A percentile compares a stretch with the other conserved stretches of the same genome.
phyloP scores from a whole-genome alignment of 495 filamentous ascomycete species.

The Arthonia radiata region DNA sequence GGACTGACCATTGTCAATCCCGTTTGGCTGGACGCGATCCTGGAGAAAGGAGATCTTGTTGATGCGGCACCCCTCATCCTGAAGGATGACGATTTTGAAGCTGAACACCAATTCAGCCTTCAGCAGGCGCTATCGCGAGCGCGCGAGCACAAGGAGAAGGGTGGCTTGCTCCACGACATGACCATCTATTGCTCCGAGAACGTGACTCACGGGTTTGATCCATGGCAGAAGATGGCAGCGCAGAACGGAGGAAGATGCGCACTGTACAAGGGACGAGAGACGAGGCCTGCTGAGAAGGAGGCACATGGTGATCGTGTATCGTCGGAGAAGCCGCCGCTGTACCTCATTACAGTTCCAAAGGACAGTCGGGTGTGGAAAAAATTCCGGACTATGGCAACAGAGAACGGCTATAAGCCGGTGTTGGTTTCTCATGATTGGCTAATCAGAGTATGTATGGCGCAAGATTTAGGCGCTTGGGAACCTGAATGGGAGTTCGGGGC shows the following conservation, averaged over 20 bases:
- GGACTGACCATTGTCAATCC: slow-evolving; percentile 49
- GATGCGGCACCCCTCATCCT: slow-evolving; percentile 36
- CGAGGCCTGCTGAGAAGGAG: slow-evolving; percentile 14
- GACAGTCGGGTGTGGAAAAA: slow-evolving; percentile 56
- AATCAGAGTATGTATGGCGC: slow-evolving; percentile 66
- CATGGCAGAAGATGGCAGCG: slow-evolving; percentile 59
- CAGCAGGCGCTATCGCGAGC: slow-evolving; percentile 35
- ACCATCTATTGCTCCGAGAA: slow-evolving; percentile 57
- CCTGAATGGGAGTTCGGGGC: slow-evolving; percentile 31
- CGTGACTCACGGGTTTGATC: slow-evolving; percentile 57
- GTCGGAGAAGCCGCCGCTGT: slow-evolving; percentile 24
- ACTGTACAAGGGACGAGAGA: slow-evolving; percentile 45
- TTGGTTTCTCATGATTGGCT: slow-evolving; percentile 77
- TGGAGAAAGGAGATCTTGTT: slow-evolving; percentile 33
- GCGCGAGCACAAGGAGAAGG: slow-evolving; percentile 49
- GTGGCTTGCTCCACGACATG: slow-evolving; percentile 43
- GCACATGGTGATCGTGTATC: slow-evolving; percentile 19
- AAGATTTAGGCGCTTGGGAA: slow-evolving; percentile 19
- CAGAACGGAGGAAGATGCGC: slow-evolving; percentile 68
- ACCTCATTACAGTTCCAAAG: slow-evolving; percentile 2
- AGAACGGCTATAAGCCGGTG: slow-evolving; percentile 42
- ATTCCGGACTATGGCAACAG: slow-evolving; percentile 52
- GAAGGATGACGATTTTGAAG: slow-evolving; percentile 14
- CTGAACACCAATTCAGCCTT: slow-evolving; percentile 43
- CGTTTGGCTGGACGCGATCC: slow-evolving; percentile 53